Evolutionary conservation across 2,329 filamentous ascomycete species (phyloP), one percentile per base, ranked within the genome.

Genomic region (Trichoderma sp.): DNA sequence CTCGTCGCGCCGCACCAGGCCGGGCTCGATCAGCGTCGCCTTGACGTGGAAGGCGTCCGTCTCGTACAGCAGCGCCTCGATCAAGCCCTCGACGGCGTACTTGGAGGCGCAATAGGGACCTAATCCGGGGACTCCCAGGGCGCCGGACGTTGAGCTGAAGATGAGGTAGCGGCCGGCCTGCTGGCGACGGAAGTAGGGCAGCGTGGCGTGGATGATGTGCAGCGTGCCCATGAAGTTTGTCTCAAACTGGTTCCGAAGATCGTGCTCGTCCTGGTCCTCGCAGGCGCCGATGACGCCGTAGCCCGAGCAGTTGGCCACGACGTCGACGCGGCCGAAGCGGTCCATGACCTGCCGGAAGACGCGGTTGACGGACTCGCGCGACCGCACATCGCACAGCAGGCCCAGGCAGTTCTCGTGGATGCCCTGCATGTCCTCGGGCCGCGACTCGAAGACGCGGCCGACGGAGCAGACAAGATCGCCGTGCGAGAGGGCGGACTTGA

Each of bases 41-140:
- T 97, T 97, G 81, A 98, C 92, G 79, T 96, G 95, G 82, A 97
- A 98, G 0, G 85, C 82, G 75, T 98, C 95, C 47, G 97, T 91
- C 80, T 99, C 96, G 82, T 98, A 98, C 18, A 98, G 87, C 93
- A 99, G 95, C 18, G 93, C 95, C 82, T 99, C 96, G 76, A 98
- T 94, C 69, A 99, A 85, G 0, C 95, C 96, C 80, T 99, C 96
- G 4, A 97, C 94, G 0, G 96, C 96, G 82, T 98, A 98, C 81
- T 98, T 99, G 18, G 94, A 97, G 1, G 96, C 96, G 81, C 95
- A 98, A 79, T 97, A 98, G 0, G 95, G 95, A 0, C 95, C 95
- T 6, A 98, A 83, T 0, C 96, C 96, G 0, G 96, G 96, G 0
- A 98, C 94, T 2, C 95, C 96, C n/a, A 98, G 87, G 0, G 95